Evolutionary conservation across 2,329 filamentous ascomycete genomes (phyloP), one percentile per base, ranked within the genome.

Genomic region (Hypoxylon sp.): DNA sequence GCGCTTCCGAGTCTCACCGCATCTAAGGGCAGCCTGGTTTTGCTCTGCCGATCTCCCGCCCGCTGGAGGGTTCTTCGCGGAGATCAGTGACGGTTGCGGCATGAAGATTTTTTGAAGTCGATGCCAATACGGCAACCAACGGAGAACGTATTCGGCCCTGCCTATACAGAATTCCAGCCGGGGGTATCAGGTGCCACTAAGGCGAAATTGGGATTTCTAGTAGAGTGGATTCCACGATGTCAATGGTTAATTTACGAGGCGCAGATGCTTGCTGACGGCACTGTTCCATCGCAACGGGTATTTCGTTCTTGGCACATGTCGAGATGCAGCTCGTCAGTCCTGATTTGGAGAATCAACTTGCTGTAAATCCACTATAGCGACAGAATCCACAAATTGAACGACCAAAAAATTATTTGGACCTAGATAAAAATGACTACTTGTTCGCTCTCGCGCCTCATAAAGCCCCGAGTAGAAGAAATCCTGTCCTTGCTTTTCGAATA

Each of bases 201-300:
- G 50, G 51, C 46, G 39, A 56, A 31, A 66, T 65, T 68, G 46
- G 63, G 65, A 68, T 62, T 46, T 44, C 39, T 62, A 44, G 50
- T 53, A 60, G 42, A 54, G 46, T 61, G 56, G 58, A 60, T 63
- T 68, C 47, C 50, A 57, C 56, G 21, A 55, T 53, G 37, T 61
- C 60, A 69, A 71, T 75, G 73, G 71, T 60, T 65, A 55, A 59
- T 74, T 73, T 76, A 74, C 74, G 75, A 75, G 65, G 67, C 29
- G 58, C 66, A 68, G 61, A 59, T 68, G 65, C 68, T 68, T 69
- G 68, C 71, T 75, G 74, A 73, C 71, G 59, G 69, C 67, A 63
- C 64, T 42, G 57, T 59, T 65, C 63, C 50, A 62, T 69, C 39
- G 44, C 46, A 67, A 67, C 60, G 66, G 66, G 60, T 67, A 69